Base-by-base conservation (phyloP, 2,329 filamentous ascomycete species). In the Fusarium compactum region DNA sequence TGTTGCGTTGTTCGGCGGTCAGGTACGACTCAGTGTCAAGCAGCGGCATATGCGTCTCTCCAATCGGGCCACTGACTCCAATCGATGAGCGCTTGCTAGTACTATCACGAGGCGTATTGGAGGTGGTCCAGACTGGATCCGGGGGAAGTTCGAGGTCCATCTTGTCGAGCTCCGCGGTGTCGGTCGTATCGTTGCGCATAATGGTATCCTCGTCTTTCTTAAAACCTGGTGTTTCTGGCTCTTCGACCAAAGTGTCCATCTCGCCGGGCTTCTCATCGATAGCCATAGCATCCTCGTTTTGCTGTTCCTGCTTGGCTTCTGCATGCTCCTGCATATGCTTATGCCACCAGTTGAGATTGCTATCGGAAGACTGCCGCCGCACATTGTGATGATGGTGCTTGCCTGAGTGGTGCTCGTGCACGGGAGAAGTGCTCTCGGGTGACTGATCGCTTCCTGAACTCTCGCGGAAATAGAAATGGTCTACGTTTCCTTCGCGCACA, bases 321-420 rank as follows among this genome's bases (percentile, higher is more conserved):
- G 90, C 91, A 79, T 95, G 91, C 73, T 90, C 87, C 72, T 93
- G 91, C 91, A 96, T 92, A 73, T 94, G 91, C 74, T 90, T 87
- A 76, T 96, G 85, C 77, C 94, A 93, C 90, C 92, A 95, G 55
- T 86, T 85, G 73, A 90, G 83, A 54, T 87, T 86, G 72, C 89
- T 85, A 52, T 88, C 86, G 4, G 89, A 90, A 48, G 89, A 89
- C 75, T 90, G 89, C 43, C 89, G 85, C 62, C 87, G 83, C 27
- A 77, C 47, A 45, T 61, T 65, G 18, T 66, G 59, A 34, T 65
- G 60, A 34, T 69, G 69, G 24, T 57, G 63, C n/a, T 67, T 54
- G 24, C 54, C 58, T 14, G 48, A 62, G 44, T 81, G 78, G 48
- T 53, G 71, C 22, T 76, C 71, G 16, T 75, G 71, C n/a, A 75